Base-by-base conservation (phyloP, 1,284 basidiomycete species). In the Melampsora larici-populina region DNA sequence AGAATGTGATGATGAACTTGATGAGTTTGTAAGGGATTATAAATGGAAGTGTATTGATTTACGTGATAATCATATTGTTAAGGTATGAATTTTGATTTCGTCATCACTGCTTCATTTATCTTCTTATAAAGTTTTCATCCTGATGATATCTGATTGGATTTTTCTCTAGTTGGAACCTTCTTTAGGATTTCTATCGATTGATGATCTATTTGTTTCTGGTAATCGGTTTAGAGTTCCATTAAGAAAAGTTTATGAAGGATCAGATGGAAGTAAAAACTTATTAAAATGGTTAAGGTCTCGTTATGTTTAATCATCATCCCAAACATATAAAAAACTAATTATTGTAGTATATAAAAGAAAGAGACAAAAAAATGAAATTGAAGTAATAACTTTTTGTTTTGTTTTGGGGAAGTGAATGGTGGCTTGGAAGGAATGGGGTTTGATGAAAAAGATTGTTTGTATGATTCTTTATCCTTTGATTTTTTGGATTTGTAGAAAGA, bases 151-250 rank as follows among this genome's bases (percentile, higher is more conserved):
- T 36, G 3, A 36, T 9, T 36, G 5, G 3, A 5, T 55, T 55
- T 24, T 18, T 21, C 18, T n/a, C 4, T 71, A 76, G 73, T 49
- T 76, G 26, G 63, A 64, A 40, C 49, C 64, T 58, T 15, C 21
- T 7, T 48, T 76, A 49, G 73, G 73, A 1, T 68, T 5, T 55
- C 31, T 76, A 40, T 48, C 64, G 2, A 43, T 58, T 13, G 36
- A 68, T 13, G n/a, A 40, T 1, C 40, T 76, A 31, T 63, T 36
- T 15, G 29, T 76, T 21, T 24, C 46, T 58, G 43, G 73, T n/a
- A 76, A 76, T 26, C 18, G 36, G 40, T 76, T 76, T 58, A 55
- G 73, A 46, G 58, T 76, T 65, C 73, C 73, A 24, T 33, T 68
- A 49, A 40, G 73, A 40, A 76, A 76, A 68, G 65, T 76, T 9